phyloP scores from a whole-genome alignment of 208 protist species.

The Trypanosoma avium region DNA sequence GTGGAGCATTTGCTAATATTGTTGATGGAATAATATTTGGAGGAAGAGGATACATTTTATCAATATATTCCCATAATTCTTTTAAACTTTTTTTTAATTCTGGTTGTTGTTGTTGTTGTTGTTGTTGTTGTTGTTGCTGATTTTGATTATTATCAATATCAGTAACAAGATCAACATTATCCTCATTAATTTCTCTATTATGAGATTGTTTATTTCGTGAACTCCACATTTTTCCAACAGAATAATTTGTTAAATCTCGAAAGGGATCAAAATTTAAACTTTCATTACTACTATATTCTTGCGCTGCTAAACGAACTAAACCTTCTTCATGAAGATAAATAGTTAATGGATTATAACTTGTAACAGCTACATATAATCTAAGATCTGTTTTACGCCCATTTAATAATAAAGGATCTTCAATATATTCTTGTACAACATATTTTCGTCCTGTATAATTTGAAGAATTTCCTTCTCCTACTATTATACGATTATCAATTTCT shows the following conservation, averaged over 20 bases:
- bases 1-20: not conserved
- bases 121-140: not conserved
- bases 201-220: constrained; percentile 1
- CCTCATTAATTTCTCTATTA: not conserved
- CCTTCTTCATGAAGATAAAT: constrained; percentile 93
- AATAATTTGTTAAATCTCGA: constrained; percentile 93
- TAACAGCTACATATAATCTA: constrained; percentile 93
- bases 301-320: constrained; percentile 91
- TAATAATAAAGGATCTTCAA: constrained; percentile 92
- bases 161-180: not conserved
- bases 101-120: not conserved
- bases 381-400: constrained; percentile 95
- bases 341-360: constrained; percentile 85
- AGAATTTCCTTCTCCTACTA: constrained; percentile 19
- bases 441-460: constrained; percentile 20
- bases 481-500: constrained; percentile 49
- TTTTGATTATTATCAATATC: not conserved
- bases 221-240: constrained; percentile 67
- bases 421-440: constrained; percentile 94
- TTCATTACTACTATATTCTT: constrained; percentile 66
- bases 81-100: constrained; percentile 75
- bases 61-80: constrained; percentile 63
- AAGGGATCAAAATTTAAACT: constrained; percentile 46
- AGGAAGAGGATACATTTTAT: constrained; percentile 17
- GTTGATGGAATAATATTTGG: not conserved